These are phyloP conservation scores for Fusarium nelsonii DNA, from an alignment of 2,329 filamentous ascomycete species.

Conservation along the genomic window DNA sequence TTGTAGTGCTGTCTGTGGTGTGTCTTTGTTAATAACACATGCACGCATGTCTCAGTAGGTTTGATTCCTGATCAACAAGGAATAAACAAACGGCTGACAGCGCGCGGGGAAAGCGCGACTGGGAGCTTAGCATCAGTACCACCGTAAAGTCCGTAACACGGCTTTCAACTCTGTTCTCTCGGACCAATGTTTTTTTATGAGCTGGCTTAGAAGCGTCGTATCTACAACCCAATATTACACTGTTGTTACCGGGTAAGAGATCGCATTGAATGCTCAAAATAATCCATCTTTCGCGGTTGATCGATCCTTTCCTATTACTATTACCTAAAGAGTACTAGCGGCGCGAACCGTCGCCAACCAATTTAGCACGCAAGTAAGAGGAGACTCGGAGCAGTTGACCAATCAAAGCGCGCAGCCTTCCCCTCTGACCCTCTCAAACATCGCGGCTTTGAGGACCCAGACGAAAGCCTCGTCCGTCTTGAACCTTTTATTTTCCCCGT, in stretches of 20 bases:
- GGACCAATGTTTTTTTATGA: background rate
- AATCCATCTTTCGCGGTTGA: slow-evolving; percentile 8
- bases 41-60: background rate
- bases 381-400: slow-evolving; percentile 40
- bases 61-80: slow-evolving; percentile 34
- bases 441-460: slow-evolving; percentile 48
- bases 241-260: slow-evolving; percentile 6
- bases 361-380: slow-evolving; percentile 39
- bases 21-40: too few relatives aligned
- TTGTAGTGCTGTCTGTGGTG: background rate
- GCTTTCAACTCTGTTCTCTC: background rate
- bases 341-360: slow-evolving; percentile 34
- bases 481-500: slow-evolving; percentile 48
- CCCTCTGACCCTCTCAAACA: slow-evolving; percentile 45
- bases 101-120: slow-evolving; percentile 21
- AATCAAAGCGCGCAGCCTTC: slow-evolving; percentile 43
- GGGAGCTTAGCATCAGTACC: background rate
- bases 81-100: slow-evolving; percentile 17
- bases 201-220: background rate
- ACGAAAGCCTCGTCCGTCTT: slow-evolving; percentile 48
- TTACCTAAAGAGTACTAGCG: slow-evolving; percentile 33
- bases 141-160: background rate
- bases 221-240: background rate
- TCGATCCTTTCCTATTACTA: slow-evolving; percentile 23
- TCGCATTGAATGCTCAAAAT: slow-evolving; percentile 13